phyloP scores from a whole-genome alignment of 345 rosid genomes.

The Salix koriyanagi region DNA sequence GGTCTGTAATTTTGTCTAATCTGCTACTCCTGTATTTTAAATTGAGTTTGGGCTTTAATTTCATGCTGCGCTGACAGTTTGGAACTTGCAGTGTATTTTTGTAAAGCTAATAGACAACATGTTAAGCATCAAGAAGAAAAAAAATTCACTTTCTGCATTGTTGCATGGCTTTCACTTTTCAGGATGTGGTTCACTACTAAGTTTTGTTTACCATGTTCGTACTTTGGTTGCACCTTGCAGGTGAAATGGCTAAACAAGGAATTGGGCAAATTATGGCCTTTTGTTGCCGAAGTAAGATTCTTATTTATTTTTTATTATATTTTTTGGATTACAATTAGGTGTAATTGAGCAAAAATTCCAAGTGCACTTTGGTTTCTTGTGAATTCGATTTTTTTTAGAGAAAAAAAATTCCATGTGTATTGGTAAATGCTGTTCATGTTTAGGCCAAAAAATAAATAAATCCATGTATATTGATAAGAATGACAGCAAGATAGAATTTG shows the following conservation, averaged over 20 bases:
- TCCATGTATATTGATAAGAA: background rate
- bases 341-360: background rate
- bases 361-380: background rate
- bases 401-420: too few species aligned
- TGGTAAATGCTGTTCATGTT: background rate
- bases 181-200: background rate
- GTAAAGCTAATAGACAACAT: background rate
- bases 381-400: background rate
- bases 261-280: conserved; percentile 94
- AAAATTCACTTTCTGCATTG: background rate
- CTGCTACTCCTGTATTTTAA: background rate
- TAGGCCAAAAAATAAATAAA: background rate
- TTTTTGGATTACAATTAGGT: conserved; percentile 10
- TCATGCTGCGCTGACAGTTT: background rate
- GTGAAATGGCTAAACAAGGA: conserved; percentile 99
- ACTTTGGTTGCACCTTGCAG: conserved; percentile 38
- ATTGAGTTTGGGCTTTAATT: background rate
- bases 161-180: background rate
- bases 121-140: too few species aligned
- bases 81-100: background rate
- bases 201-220: background rate
- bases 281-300: conserved; percentile 75
- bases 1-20: conserved; percentile 36
- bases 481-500: background rate
- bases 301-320: conserved; percentile 12